A percentile compares a stretch with the other conserved stretches of the same genome.
Evolutionary conservation across 345 rosid species (phyloP).

Genomic region (Linum lewisii): DNA sequence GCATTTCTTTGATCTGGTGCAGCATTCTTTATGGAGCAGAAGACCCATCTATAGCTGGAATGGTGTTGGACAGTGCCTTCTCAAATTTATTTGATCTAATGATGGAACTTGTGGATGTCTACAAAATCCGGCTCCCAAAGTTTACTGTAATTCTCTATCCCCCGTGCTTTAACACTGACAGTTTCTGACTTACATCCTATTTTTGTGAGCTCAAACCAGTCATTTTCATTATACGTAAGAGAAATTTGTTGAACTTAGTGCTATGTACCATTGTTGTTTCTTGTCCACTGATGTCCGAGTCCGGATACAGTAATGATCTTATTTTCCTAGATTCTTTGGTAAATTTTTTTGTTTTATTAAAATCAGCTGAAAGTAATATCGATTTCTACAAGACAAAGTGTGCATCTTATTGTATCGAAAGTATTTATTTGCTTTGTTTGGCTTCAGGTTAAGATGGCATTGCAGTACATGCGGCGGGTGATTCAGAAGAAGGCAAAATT

Average conservation of each 20-base stretch:
- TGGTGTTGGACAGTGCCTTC: slow-evolving; percentile 33
- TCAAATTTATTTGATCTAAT: slow-evolving; percentile 28
- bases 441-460: slow-evolving; percentile 26
- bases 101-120: slow-evolving; percentile 33
- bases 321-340: too few species aligned
- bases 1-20: slow-evolving; percentile 6
- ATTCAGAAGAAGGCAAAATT: slow-evolving; percentile 28
- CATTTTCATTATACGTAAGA: too few species aligned
- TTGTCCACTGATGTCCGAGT: too few species aligned
- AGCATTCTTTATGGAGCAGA: slow-evolving; percentile 33
- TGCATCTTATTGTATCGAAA: too few species aligned
- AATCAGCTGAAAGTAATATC: too few species aligned
- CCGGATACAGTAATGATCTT: too few species aligned
- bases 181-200: not conserved
- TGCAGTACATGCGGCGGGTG: slow-evolving; percentile 26
- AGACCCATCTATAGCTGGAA: slow-evolving; percentile 27
- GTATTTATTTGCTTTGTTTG: not conserved
- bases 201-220: not conserved
- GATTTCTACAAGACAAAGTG: too few species aligned
- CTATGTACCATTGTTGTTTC: too few species aligned
- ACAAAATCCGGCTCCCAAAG: slow-evolving; percentile 30
- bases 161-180: not conserved
- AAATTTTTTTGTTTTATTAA: too few species aligned
- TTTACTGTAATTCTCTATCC: slow-evolving; percentile 19
- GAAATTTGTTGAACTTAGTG: too few species aligned